Conservation (phyloP, 495 filamentous ascomycete species). For the Aspergillus biplanus region DNA sequence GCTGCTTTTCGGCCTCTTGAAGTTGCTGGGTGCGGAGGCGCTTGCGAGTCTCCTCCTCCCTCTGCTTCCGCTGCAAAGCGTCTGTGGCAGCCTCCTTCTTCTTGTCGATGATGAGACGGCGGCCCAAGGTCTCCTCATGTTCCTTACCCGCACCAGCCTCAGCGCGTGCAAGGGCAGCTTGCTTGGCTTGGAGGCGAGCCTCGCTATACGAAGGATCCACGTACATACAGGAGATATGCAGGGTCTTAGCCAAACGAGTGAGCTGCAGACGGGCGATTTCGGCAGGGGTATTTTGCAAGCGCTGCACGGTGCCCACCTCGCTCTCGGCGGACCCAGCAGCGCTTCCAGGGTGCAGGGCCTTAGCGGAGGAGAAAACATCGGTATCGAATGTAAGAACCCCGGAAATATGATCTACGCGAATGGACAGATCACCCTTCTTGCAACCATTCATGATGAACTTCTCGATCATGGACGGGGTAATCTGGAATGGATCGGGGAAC, state of each 20-base stretch:
- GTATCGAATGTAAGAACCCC: constrained; percentile 96
- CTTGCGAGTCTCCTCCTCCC: constrained; percentile 87
- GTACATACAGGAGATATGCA: constrained; percentile 92
- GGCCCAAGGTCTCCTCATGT: constrained; percentile 83
- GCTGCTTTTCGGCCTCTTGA: constrained; percentile 83
- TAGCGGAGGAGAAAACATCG: constrained; percentile 96
- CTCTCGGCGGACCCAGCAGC: constrained; percentile 85
- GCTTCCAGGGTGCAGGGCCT: constrained; percentile 86
- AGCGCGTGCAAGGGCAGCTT: constrained; percentile 77
- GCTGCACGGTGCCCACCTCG: constrained; percentile 84
- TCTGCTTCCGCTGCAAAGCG: constrained; percentile 81
- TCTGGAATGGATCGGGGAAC: constrained; percentile 97
- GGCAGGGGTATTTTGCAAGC: constrained; percentile 94
- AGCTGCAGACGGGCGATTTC: constrained; percentile 97
- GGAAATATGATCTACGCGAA: constrained; percentile 93
- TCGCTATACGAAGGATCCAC: constrained; percentile 88
- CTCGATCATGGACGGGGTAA: constrained; percentile 88
- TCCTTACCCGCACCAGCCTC: constrained; percentile 87
- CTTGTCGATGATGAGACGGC: constrained; percentile 90
- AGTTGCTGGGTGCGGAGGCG: constrained; percentile 80
- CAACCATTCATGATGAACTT: constrained; percentile 99
- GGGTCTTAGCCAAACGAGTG: constrained; percentile 83
- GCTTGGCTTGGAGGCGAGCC: constrained; percentile 75
- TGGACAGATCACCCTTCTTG: constrained; percentile 98
- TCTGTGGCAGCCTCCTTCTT: constrained; percentile 92